Evolutionary conservation across 345 rosid genomes (phyloP), one percentile per base, ranked within the genome.

Genomic region (Acer campestre): DNA sequence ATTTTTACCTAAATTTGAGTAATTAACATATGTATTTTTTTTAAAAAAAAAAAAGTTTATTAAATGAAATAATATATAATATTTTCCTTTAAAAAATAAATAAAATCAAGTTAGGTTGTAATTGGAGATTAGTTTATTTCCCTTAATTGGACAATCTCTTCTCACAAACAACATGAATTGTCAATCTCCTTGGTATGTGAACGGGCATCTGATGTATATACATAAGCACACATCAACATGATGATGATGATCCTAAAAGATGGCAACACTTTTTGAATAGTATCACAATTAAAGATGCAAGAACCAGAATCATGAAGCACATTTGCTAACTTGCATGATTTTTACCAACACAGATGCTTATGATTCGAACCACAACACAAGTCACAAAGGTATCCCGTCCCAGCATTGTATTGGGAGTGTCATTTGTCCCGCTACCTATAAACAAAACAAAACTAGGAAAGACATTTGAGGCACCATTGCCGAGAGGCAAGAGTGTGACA

Each of bases 381-480:
- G 97, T 82, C 14, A 93, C 94, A n/a, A 79, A 90, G 92, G 90
- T 87, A 61, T 86, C 91, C 61, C 98, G 95, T 13, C 98, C 98
- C 17, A 93, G 46, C 31, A 93, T 78, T 2, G 95, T 88, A 65
- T 92, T 93, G 23, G 96, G 95, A 35, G 92, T 71, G 51, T 85
- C 92, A 17, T 80, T 61, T 6, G 91, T 88, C 27, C 80, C 97
- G 7, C 76, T 84, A 38, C 87, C 92, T 76, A 82, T 85, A 84
- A 93, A 87, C 12, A 98, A 92, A 49, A 84, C 98, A 1, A 95
- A 48, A 80, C 92, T 89, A 0, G 98, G 75, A 80, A 95, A 95
- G 3, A 93, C 90, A 87, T 93, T 97, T 0, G 96, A 91, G 2
- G 98, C 94, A 7, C 99, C 99, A 66, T 95, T 93, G 3, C 99